phyloP scores from a whole-genome alignment of 345 rosid species.

The Syzygium grande region DNA sequence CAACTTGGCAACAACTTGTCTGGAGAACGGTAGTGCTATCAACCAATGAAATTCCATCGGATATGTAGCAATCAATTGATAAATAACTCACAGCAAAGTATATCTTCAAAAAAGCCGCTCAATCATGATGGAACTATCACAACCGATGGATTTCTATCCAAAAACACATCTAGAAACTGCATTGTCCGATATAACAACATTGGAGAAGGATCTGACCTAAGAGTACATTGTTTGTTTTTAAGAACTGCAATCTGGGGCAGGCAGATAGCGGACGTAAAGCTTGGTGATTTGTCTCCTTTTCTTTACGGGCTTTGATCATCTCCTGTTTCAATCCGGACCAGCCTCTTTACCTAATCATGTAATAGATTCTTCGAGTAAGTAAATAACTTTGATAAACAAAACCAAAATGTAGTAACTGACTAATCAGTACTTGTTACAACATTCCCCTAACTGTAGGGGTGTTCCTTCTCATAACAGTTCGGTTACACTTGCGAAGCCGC shows the following conservation, averaged over 20 bases:
- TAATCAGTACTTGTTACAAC: slow-evolving; percentile 23
- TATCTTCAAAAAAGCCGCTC: background rate
- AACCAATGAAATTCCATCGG: background rate
- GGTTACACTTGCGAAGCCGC: slow-evolving; percentile 26
- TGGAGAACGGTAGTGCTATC: background rate
- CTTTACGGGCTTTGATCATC: slow-evolving; percentile 25
- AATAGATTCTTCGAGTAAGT: background rate
- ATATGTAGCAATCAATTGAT: background rate
- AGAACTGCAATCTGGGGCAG: background rate
- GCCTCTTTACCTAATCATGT: slow-evolving; percentile 25
- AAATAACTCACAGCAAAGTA: background rate
- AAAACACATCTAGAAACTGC: background rate
- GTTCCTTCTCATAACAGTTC: slow-evolving; percentile 24
- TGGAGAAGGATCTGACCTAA: background rate
- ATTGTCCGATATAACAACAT: background rate
- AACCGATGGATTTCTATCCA: background rate
- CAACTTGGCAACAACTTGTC: background rate
- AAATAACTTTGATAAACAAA: background rate
- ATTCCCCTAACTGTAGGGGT: slow-evolving; percentile 22
- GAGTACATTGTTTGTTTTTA: background rate
- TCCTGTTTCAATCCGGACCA: slow-evolving; percentile 33
- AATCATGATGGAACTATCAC: background rate
- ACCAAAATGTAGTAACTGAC: background rate
- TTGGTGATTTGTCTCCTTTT: slow-evolving; percentile 15
- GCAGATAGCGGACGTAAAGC: slow-evolving; percentile 16